These are phyloP conservation scores for Silene coronaria DNA, from an alignment of 179 eudicot genomes.

Conservation along the genomic window DNA sequence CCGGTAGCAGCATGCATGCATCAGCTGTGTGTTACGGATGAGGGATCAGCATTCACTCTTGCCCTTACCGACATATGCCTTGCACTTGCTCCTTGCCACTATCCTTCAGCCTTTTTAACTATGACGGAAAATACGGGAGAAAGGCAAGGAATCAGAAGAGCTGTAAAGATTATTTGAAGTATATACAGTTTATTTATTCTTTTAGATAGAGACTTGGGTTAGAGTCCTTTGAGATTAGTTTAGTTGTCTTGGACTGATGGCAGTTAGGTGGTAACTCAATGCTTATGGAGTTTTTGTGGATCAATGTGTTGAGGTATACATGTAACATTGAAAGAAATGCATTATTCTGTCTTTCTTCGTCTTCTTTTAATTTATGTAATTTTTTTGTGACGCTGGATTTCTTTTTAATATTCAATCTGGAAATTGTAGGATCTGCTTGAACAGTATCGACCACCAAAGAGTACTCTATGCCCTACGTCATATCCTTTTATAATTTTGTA, in stretches of 20 bases:
- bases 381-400: not conserved
- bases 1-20: not conserved
- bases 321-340: conserved; percentile 7
- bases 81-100: not conserved
- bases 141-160: not conserved
- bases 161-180: conserved; percentile 10
- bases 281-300: not conserved
- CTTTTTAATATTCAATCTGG: not conserved
- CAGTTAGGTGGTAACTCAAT: not conserved
- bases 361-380: not conserved
- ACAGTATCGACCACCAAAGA: too few species aligned
- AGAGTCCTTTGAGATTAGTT: not conserved
- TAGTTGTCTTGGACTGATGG: not conserved
- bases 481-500: not conserved
- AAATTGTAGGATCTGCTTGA: not conserved
- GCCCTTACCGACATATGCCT: not conserved
- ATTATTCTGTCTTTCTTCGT: not conserved
- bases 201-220: not conserved
- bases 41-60: not conserved
- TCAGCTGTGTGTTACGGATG: not conserved
- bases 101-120: not conserved
- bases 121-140: not conserved
- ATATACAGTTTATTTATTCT: conserved; percentile 15
- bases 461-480: too few species aligned
- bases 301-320: not conserved